Percentiles rank a stretch among this genome's conserved stretches.
Evolutionary conservation across 352 stramenopile species (phyloP).

Genomic region (Phytophthora pseudosyringae): DNA sequence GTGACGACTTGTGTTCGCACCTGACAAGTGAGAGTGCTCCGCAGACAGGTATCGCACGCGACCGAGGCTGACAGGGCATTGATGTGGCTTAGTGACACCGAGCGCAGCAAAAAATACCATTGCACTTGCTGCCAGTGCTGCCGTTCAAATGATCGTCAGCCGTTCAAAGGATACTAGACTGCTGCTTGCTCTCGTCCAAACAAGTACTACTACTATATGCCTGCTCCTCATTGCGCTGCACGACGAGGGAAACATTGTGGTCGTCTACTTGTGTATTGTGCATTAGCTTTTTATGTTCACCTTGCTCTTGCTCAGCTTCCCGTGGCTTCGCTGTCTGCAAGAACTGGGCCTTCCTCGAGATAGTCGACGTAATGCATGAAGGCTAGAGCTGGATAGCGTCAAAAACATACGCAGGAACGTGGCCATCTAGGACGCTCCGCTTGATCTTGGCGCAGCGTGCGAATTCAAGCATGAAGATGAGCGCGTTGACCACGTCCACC

Average conservation of each 20-base stretch:
- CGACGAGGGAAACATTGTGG: not conserved
- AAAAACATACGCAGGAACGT: slow-evolving; percentile 91
- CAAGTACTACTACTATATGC: no score
- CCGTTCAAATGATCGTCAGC: no score
- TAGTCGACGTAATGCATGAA: slow-evolving; percentile 2
- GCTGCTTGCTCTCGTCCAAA: no score
- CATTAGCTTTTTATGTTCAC: slow-evolving; percentile 15
- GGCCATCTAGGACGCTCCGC: slow-evolving; percentile 78
- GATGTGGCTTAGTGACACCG: no score
- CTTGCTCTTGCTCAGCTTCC: slow-evolving; percentile 12
- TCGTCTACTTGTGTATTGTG: slow-evolving; percentile 22
- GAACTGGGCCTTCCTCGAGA: slow-evolving; percentile 3
- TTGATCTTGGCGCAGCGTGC: slow-evolving; percentile 86
- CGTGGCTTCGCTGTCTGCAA: slow-evolving; percentile 7
- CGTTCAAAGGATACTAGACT: no score
- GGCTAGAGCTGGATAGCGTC: slow-evolving; percentile 83
- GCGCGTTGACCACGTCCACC: slow-evolving; percentile 84
- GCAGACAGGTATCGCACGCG: no score
- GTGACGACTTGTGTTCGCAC: no score
- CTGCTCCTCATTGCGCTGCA: no score
- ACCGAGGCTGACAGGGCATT: no score
- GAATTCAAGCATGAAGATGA: slow-evolving; percentile 92
- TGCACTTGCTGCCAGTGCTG: no score
- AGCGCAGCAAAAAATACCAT: no score
- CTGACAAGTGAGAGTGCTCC: no score